Evolutionary conservation across 495 filamentous ascomycete genomes (phyloP), one percentile per base, ranked within the genome.

Genomic region (Penicillium bovifimosum): DNA sequence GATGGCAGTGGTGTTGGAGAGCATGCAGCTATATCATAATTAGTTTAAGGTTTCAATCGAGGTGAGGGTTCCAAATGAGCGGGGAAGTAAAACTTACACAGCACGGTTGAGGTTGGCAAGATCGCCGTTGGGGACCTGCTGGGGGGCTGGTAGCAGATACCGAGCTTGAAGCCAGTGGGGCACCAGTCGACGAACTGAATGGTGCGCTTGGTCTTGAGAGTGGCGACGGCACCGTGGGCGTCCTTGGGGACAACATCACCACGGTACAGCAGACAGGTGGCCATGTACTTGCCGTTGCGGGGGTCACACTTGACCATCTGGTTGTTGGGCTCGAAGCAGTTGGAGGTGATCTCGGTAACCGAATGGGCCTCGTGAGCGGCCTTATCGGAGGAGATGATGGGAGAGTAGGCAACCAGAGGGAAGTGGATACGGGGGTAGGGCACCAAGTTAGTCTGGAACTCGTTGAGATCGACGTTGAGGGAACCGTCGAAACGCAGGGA

Each of bases 301-400:
- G 93, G 95, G 70, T 98, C 92, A 74, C 93, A 98, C 81, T 96
- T 96, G 66, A 98, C 93, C 93, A 97, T 97, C 84, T 97, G 93
- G 76, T 85, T 86, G 78, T 87, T 80, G 50, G 83, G 83, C 77
- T 87, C 84, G 75, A 87, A 87, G 77, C 83, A 84, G 54, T 78
- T 78, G 72, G 73, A 80, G 63, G 81, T 81, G 65, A 84, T 84
- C 69, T 84, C 81, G 61, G 76, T 76, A 50, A 84, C 79, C 7
- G 78, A 82, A 69, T 90, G 83, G 56, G 88, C 84, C 78, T 98
- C 93, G 78, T 98, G 93, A 26, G 90, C 84, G 54, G 90, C 89
- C 82, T 95, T 96, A 69, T 86, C 85, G 49, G 90, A 86, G 56
- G 91, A 96, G 71, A 97, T 83, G 61, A 98, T 87, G 24, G 93